Evolutionary conservation across 768 basidiomycete genomes (phyloP).

Genomic region (Candolleomyces eurysporus): DNA sequence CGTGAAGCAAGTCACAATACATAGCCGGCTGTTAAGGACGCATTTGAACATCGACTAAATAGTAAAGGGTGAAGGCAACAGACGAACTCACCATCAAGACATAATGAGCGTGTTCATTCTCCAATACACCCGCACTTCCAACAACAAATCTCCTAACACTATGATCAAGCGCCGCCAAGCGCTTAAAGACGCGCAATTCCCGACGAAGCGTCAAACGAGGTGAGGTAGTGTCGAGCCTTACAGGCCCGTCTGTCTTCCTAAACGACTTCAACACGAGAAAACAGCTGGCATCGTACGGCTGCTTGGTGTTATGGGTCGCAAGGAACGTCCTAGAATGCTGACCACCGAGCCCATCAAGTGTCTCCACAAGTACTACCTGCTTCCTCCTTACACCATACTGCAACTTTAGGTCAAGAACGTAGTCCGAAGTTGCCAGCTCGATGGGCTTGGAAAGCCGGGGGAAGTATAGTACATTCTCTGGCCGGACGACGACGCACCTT

Average conservation of each 20-base stretch:
- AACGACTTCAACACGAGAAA: background rate
- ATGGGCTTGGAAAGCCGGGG: too few species aligned
- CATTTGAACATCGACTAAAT: background rate
- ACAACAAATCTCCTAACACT: background rate
- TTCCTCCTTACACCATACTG: too few species aligned
- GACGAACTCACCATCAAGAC: background rate
- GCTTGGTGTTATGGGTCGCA: background rate
- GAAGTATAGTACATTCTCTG: too few species aligned
- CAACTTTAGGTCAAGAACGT: too few species aligned
- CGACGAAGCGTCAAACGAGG: background rate
- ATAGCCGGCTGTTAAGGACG: background rate
- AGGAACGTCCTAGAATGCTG: background rate
- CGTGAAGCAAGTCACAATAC: background rate
- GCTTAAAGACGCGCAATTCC: background rate
- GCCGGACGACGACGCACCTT: too few species aligned
- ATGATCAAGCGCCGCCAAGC: background rate
- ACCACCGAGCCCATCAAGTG: background rate
- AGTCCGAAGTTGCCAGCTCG: too few species aligned
- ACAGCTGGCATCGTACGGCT: constrained; percentile 1
- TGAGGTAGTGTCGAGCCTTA: background rate
- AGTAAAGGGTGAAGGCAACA: background rate
- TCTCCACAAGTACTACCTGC: background rate
- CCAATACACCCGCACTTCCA: background rate
- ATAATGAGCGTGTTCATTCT: background rate
- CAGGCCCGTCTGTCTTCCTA: background rate